phyloP scores from a whole-genome alignment of 305 asterid species.

The Fraxinus sp. region DNA sequence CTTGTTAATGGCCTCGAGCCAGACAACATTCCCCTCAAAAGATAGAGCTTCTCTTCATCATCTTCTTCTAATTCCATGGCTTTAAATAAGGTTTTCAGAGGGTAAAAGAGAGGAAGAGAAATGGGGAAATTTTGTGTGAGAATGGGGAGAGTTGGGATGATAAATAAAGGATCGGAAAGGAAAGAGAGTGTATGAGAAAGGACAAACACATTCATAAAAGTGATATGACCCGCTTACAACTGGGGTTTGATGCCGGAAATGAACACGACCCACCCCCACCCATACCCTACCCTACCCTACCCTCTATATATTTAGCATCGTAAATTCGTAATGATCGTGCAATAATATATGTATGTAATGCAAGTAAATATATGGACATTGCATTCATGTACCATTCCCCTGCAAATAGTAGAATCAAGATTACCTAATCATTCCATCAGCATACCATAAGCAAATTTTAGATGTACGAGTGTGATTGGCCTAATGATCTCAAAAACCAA shows the following conservation, averaged over 20 bases:
- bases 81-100: not conserved
- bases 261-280: not conserved
- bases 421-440: not conserved
- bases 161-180: not conserved
- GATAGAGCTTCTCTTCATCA: not conserved
- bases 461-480: not conserved
- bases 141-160: not conserved
- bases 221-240: not conserved
- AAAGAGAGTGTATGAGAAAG: not conserved
- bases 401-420: not conserved
- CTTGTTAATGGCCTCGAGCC: conserved; percentile 16
- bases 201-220: not conserved
- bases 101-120: not conserved
- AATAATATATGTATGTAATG: not conserved
- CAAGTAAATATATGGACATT: not conserved
- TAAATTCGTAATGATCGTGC: not conserved
- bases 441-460: not conserved
- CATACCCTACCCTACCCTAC: not conserved
- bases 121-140: not conserved
- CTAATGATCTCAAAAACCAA: not conserved
- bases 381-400: not conserved
- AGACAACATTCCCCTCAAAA: conserved; percentile 17
- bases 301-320: not conserved
- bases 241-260: not conserved
- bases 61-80: not conserved